A percentile compares a stretch with the other conserved stretches of the same genome.
phyloP scores from a whole-genome alignment of 768 basidiomycete genomes.

The Termitomyces sp. region DNA sequence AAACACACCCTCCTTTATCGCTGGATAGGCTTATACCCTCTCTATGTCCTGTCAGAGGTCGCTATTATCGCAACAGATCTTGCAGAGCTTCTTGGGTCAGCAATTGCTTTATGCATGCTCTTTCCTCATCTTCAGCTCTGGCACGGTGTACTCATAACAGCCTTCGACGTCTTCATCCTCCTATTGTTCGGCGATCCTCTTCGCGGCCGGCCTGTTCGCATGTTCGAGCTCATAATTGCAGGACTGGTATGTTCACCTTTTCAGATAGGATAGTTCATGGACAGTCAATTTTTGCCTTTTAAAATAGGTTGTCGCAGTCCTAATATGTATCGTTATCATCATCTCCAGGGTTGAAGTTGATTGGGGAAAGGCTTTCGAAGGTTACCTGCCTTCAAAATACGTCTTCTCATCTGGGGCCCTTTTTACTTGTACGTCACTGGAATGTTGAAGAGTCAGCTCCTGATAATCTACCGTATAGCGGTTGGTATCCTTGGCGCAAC shows the following conservation, averaged over 20 bases:
- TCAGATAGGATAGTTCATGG: background rate
- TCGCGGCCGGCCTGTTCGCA: constrained; percentile 55
- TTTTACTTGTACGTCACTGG: constrained; percentile 50
- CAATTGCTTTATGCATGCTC: constrained; percentile 73
- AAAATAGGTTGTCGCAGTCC: constrained; percentile 57
- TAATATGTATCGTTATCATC: constrained; percentile 75
- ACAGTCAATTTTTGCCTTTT: background rate
- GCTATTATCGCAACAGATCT: constrained; percentile 77
- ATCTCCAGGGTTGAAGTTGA: constrained; percentile 64
- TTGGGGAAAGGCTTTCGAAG: constrained; percentile 66
- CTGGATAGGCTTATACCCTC: constrained; percentile 58
- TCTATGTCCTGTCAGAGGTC: constrained; percentile 60
- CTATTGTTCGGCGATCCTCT: constrained; percentile 70
- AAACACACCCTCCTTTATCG: constrained; percentile 51
- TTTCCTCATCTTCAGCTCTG: constrained; percentile 66
- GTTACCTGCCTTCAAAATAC: constrained; percentile 63
- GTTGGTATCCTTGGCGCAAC: constrained; percentile 80
- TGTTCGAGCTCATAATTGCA: constrained; percentile 47
- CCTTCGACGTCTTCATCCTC: constrained; percentile 62
- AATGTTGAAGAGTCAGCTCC: background rate
- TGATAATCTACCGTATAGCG: constrained; percentile 27
- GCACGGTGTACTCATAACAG: constrained; percentile 67
- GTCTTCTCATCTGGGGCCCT: constrained; percentile 51
- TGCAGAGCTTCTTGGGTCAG: constrained; percentile 77
- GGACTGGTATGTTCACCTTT: constrained; percentile 38